A percentile compares a stretch with the other conserved stretches of the same genome.
Evolutionary conservation across 257 asterid species (phyloP).

Genomic region (Gardenia jasminoides): DNA sequence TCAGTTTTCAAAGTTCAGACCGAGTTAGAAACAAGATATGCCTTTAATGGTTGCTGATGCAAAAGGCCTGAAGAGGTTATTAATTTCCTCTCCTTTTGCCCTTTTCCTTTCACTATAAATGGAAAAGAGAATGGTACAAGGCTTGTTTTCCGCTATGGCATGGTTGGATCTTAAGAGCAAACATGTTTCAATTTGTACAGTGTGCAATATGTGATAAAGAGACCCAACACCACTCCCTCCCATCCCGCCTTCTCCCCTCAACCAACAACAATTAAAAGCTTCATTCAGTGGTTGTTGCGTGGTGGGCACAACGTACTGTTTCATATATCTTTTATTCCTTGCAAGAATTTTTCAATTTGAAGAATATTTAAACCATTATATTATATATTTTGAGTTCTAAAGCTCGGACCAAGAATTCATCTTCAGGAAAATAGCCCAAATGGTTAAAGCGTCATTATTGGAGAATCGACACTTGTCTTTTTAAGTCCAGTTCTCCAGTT

Average conservation of each 20-base stretch:
- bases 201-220: slow-evolving; percentile 8
- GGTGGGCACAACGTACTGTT: neutral
- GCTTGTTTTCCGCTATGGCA: slow-evolving; percentile 19
- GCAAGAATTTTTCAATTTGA: neutral
- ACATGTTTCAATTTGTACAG: slow-evolving; percentile 26
- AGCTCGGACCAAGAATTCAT: neutral
- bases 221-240: slow-evolving; percentile 1
- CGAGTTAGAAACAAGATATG: slow-evolving; percentile 13
- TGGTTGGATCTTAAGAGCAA: slow-evolving; percentile 26
- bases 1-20: slow-evolving; percentile 7
- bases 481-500: neutral
- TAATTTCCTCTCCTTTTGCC: slow-evolving; percentile 14
- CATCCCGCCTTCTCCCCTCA: neutral
- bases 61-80: slow-evolving; percentile 2
- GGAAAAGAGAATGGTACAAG: slow-evolving; percentile 26
- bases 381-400: neutral
- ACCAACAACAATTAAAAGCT: neutral
- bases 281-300: neutral
- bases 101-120: slow-evolving; percentile 22
- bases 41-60: slow-evolving; percentile 28
- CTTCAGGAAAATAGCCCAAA: neutral
- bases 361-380: neutral
- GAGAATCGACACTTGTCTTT: neutral
- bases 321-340: no score
- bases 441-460: neutral